phyloP scores from a whole-genome alignment of 805 yeast genomes.

The Ogataea haglerorum region DNA sequence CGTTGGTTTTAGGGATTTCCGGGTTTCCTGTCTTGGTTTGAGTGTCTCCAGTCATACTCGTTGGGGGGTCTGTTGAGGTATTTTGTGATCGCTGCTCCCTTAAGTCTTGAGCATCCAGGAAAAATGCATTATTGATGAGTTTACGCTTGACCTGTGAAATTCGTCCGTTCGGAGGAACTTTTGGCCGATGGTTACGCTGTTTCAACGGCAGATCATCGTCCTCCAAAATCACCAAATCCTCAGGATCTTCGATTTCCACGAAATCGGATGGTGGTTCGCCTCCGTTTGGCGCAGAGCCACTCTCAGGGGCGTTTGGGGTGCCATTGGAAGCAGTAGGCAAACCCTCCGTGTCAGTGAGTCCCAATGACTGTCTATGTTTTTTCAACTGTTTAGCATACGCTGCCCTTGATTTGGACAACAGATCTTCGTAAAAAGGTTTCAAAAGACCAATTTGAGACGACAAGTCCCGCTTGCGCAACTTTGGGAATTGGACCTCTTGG shows the following conservation, averaged over 20 bases:
- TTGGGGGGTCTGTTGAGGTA: no score
- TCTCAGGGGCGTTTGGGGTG: slow-evolving; percentile 5
- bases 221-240: slow-evolving; percentile 60
- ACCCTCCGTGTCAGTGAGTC: background rate
- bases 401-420: slow-evolving; percentile 40
- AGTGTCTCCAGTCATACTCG: no score
- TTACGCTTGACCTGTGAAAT: slow-evolving; percentile 69
- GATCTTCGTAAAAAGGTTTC: slow-evolving; percentile 48
- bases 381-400: slow-evolving; percentile 42
- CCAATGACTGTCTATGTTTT: slow-evolving; percentile 33
- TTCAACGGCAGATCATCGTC: slow-evolving; percentile 85
- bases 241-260: slow-evolving; percentile 27
- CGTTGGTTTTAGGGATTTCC: no score
- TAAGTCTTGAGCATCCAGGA: slow-evolving; percentile 41
- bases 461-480: slow-evolving; percentile 50
- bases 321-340: slow-evolving; percentile 6
- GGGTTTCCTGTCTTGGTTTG: no score
- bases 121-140: slow-evolving; percentile 49
- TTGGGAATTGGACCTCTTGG: slow-evolving; percentile 50
- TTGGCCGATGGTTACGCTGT: slow-evolving; percentile 68
- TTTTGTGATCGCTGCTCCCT: slow-evolving; percentile 2
- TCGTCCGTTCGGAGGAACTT: slow-evolving; percentile 89
- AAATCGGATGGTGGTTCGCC: slow-evolving; percentile 17
- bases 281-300: background rate
- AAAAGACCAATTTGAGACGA: slow-evolving; percentile 54